Evolutionary conservation across 1,284 basidiomycete genomes (phyloP).

Genomic region (Leccinum subfulvum): DNA sequence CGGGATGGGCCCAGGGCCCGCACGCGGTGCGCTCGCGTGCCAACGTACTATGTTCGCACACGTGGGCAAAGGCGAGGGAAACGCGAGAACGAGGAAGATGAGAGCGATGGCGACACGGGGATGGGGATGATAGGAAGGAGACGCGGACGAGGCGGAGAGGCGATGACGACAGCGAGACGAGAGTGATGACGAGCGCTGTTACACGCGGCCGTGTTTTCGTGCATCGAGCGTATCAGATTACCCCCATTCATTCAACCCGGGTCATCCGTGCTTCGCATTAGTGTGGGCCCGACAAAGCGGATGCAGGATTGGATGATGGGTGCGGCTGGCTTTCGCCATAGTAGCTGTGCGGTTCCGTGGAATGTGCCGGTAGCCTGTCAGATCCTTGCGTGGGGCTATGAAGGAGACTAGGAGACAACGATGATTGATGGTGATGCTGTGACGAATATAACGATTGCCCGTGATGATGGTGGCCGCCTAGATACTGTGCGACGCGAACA

Average conservation of each 20-base stretch:
- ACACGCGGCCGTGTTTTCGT: slow-evolving; percentile 26
- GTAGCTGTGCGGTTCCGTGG: slow-evolving; percentile 36
- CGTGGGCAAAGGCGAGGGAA: too few relatives aligned
- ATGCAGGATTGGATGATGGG: slow-evolving; percentile 43
- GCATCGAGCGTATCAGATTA: slow-evolving; percentile 17
- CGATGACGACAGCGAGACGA: too few relatives aligned
- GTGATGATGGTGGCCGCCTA: slow-evolving; percentile 29
- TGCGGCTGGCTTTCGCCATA: slow-evolving; percentile 40
- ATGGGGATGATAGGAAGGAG: too few relatives aligned
- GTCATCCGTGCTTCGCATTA: slow-evolving; percentile 25
- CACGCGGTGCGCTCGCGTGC: too few relatives aligned
- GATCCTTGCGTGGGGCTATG: slow-evolving; percentile 31
- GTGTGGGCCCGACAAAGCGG: slow-evolving; percentile 49
- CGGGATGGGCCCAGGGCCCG: too few relatives aligned
- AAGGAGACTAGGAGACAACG: slow-evolving; percentile 30
- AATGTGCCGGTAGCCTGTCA: slow-evolving; percentile 33
- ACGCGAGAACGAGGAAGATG: too few relatives aligned
- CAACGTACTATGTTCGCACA: too few relatives aligned
- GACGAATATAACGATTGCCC: slow-evolving; percentile 32
- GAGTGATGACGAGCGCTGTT: slow-evolving; percentile 18
- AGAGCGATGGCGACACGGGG: too few relatives aligned
- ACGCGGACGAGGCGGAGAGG: too few relatives aligned
- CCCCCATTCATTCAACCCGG: slow-evolving; percentile 17
- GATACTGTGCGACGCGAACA: slow-evolving; percentile 40
- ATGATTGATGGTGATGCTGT: slow-evolving; percentile 32